These are phyloP conservation scores for Talaromyces sp. DNA, from an alignment of 2,329 filamentous ascomycete genomes.

Conservation along the genomic window DNA sequence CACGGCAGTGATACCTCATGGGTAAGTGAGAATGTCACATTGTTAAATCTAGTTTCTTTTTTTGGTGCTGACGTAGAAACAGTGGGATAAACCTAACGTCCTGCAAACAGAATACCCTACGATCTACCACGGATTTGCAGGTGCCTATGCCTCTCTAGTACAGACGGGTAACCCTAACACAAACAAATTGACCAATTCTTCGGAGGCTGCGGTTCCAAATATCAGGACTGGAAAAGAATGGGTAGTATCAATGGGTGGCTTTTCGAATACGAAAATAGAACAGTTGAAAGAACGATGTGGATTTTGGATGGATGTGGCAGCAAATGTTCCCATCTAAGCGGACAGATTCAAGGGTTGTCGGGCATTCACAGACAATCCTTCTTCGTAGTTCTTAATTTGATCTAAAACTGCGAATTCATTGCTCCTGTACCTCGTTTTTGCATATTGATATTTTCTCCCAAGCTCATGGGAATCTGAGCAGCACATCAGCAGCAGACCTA, in stretches of 20 bases:
- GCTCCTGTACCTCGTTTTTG: background rate
- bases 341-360: background rate
- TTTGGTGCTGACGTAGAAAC: background rate
- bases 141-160: constrained; percentile 60
- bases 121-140: constrained; percentile 56
- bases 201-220: constrained; percentile 25
- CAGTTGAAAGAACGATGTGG: background rate
- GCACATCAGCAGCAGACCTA: background rate
- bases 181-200: constrained; percentile 51
- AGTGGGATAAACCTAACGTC: constrained; percentile 25
- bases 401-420: background rate
- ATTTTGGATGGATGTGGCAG: background rate
- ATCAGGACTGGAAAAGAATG: background rate
- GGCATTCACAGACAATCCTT: background rate
- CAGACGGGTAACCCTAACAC: constrained; percentile 58
- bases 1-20: background rate
- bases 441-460: background rate
- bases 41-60: background rate
- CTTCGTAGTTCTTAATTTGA: background rate
- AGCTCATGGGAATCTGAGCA: background rate
- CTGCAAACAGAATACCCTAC: constrained; percentile 52
- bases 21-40: background rate
- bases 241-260: background rate
- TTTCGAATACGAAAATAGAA: background rate
- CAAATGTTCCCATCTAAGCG: background rate